phyloP scores from a whole-genome alignment of 345 rosid genomes.

The Salix exigua region DNA sequence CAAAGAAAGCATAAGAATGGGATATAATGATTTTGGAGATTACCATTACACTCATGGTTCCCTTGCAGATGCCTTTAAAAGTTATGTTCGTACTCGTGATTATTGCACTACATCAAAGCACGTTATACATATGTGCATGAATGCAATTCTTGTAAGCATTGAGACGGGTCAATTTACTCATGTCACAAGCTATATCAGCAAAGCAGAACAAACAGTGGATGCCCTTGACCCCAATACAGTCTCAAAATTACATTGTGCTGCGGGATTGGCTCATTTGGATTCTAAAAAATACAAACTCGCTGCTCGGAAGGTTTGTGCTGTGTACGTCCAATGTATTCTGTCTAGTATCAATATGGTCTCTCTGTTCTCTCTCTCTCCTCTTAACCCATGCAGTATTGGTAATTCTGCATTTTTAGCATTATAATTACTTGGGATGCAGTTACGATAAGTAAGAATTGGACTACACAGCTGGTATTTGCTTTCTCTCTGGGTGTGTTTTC shows the following conservation, averaged over 20 bases:
- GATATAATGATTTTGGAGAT: conserved; percentile 96
- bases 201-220: conserved; percentile 88
- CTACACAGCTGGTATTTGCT: not conserved
- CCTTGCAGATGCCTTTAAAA: conserved; percentile 88
- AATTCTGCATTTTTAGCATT: not conserved
- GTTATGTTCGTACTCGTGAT: conserved; percentile 85
- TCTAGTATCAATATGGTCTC: not conserved
- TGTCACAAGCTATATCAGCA: conserved; percentile 85
- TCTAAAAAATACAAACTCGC: conserved; percentile 89
- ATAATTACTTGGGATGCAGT: not conserved
- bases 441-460: not conserved
- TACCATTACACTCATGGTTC: conserved; percentile 84
- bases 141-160: conserved; percentile 88
- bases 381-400: not conserved
- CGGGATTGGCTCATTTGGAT: conserved; percentile 91
- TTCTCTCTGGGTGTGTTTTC: not conserved
- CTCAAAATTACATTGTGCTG: conserved; percentile 82
- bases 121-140: conserved; percentile 89
- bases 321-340: not conserved
- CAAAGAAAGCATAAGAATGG: conserved; percentile 98
- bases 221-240: conserved; percentile 56
- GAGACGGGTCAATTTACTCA: conserved; percentile 97
- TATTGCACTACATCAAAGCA: conserved; percentile 97
- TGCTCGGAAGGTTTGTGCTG: conserved; percentile 77
- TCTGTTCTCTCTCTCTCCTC: not conserved